Percentiles rank a stretch among this genome's conserved stretches.
phyloP scores from a whole-genome alignment of 768 basidiomycete genomes.

The Saitozyma podzolica region DNA sequence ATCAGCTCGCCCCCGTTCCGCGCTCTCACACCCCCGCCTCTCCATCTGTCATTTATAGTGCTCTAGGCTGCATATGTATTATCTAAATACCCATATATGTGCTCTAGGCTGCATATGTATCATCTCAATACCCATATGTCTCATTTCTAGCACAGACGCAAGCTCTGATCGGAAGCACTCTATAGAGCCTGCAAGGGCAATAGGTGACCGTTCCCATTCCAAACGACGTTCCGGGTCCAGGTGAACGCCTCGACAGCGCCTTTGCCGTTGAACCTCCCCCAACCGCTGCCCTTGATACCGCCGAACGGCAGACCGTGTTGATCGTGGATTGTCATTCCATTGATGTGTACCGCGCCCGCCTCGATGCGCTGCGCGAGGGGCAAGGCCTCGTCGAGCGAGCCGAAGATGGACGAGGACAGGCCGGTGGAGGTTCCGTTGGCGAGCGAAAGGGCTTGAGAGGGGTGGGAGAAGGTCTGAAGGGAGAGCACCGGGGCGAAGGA shows the following conservation, averaged over 20 bases:
- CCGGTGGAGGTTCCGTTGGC: conserved; percentile 63
- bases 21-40: too few relatives aligned
- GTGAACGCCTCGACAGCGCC: conserved; percentile 50
- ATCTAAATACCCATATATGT: too few relatives aligned
- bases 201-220: conserved; percentile 4
- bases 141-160: too few relatives aligned
- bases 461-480: conserved; percentile 47
- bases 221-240: conserved; percentile 36
- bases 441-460: conserved; percentile 50
- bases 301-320: conserved; percentile 49
- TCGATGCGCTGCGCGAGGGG: conserved; percentile 59
- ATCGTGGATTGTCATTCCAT: conserved; percentile 55
- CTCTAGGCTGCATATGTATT: too few relatives aligned
- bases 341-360: conserved; percentile 61
- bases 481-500: conserved; percentile 64
- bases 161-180: not conserved
- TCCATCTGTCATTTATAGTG: too few relatives aligned
- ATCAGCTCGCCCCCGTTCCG: too few relatives aligned
- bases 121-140: too few relatives aligned
- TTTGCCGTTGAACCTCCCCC: conserved; percentile 51
- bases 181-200: conserved; percentile 21
- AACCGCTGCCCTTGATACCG: conserved; percentile 47
- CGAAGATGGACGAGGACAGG: conserved; percentile 60
- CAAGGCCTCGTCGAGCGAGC: conserved; percentile 56
- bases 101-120: too few relatives aligned